Conservation (phyloP, 441 rosid genomes). For the Aleurites moluccanus region DNA sequence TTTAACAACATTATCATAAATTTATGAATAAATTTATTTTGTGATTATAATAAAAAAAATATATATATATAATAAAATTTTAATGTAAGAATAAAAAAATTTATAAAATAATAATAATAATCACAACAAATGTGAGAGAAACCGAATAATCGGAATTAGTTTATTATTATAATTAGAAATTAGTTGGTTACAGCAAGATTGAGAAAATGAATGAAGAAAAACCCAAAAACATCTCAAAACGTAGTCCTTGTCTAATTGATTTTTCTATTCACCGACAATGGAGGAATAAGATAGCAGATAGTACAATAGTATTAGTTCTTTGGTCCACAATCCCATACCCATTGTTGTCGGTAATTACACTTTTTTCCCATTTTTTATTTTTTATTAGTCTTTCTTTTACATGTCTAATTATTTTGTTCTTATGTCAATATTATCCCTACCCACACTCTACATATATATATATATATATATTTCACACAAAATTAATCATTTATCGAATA, state of each 20-base stretch:
- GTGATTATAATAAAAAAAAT: no score
- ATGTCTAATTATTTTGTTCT: not conserved
- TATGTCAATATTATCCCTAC: slow-evolving; percentile 6
- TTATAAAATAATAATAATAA: not conserved
- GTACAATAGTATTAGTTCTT: not conserved
- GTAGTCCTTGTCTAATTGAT: not conserved
- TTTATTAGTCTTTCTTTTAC: not conserved
- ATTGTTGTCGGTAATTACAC: not conserved
- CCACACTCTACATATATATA: not conserved
- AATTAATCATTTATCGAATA: not conserved
- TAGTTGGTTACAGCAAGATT: not conserved
- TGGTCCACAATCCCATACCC: not conserved
- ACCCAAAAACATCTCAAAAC: not conserved
- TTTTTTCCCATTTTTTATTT: no score
- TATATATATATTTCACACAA: no score
- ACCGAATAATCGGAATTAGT: not conserved
- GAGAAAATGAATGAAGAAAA: not conserved
- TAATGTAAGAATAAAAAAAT: no score
- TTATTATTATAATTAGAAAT: slow-evolving; percentile 1
- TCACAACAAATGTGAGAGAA: not conserved
- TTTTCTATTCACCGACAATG: slow-evolving; percentile 30
- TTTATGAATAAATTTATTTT: no score
- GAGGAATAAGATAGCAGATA: not conserved
- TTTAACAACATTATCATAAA: no score
- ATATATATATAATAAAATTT: no score